Evolutionary conservation across 805 yeast species (phyloP).

Genomic region (Nakazawaea molendinolei): DNA sequence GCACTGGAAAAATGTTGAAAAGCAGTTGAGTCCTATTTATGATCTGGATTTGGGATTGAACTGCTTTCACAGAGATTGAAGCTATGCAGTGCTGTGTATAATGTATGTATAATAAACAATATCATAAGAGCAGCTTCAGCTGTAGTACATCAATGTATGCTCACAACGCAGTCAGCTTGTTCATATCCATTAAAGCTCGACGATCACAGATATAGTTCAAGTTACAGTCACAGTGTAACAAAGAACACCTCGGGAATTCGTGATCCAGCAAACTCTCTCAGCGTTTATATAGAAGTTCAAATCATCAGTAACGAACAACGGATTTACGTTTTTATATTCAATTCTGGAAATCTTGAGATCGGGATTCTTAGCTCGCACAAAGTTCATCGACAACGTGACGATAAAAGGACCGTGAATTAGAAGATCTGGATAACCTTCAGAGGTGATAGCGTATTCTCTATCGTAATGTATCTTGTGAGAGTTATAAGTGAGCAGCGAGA

Average conservation of each 20-base stretch:
- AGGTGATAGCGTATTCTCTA: constrained; percentile 36
- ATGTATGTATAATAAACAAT: no score
- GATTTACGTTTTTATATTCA: constrained; percentile 42
- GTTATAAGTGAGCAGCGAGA: constrained; percentile 73
- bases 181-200: no score
- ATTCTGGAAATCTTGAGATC: constrained; percentile 24
- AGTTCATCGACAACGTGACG: constrained; percentile 51
- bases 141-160: no score
- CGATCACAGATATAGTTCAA: neutral
- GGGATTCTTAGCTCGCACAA: constrained; percentile 28
- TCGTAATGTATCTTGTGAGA: constrained; percentile 83
- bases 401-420: constrained; percentile 82
- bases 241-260: no score
- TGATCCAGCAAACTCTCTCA: constrained; percentile 10
- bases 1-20: constrained; percentile 33
- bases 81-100: no score
- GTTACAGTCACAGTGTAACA: no score
- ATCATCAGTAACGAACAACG: constrained; percentile 38
- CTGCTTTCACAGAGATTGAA: no score
- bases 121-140: no score
- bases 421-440: constrained; percentile 55
- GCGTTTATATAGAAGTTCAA: constrained; percentile 17
- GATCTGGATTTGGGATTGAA: neutral
- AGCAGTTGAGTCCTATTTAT: constrained; percentile 10
- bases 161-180: no score